Evolutionary conservation across 306 rosid genomes (phyloP), one percentile per base, ranked within the genome.

Genomic region (Phaseolus lunatus): DNA sequence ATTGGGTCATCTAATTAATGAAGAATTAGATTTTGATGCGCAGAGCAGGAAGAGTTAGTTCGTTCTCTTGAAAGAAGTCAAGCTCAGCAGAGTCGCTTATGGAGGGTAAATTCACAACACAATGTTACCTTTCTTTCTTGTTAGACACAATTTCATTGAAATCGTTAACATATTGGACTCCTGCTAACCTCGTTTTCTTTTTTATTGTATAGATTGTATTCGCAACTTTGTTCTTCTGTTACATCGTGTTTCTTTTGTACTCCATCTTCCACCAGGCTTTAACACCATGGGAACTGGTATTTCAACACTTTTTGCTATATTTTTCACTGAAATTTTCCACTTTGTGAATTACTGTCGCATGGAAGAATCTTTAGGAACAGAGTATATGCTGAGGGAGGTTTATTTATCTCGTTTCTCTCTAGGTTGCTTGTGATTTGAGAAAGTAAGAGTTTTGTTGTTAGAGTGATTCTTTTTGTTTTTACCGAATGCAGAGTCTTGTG

Each of bases 251-350:
- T 80, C 92, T 87, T 59, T 53, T 89, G 61, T 89, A 88, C 88
- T 90, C 98, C 48, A 90, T 90, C 82, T 80, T 75, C 83, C 84
- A 86, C 76, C 98, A 92, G 84, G 85, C 80, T 86, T 76, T 86
- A 81, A 84, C 91, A 70, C 97, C 97, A 3, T 95, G 97, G 97
- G 91, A 92, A 84, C 84, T 92, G 96, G 98, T 95, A 90, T 58
- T 12, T 70, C 75, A 7, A 62, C 5, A 19, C 22, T 41, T 15
- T 52, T 26, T 11, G 58, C 33, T 53, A 26, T 29, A 39, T 15
- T 16, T 49, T 76, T 20, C 64, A 47, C 59, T 22, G 3, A 24
- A 64, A 50, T 37, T 13, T 65, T 13, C 37, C 20, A 31, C 7
- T n/a, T 6, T 63, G 7, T 47, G 7, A 19, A 47, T 41, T 10